Percentiles rank a stretch among this genome's conserved stretches.
These are phyloP conservation scores for Theileria sp. DNA, from an alignment of 169 alveolate species.

Conservation along the genomic window DNA sequence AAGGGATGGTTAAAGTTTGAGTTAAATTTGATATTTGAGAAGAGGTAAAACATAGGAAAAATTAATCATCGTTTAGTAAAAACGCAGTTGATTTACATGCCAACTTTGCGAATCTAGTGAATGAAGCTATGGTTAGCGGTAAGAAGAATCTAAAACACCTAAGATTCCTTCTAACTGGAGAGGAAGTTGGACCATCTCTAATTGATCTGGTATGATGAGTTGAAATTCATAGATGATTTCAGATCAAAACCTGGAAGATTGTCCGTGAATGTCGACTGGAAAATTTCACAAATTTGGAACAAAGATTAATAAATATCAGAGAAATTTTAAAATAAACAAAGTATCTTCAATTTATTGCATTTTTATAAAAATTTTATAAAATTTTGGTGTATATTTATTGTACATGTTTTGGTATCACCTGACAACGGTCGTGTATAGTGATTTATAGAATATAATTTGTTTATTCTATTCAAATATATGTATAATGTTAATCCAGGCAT, in stretches of 20 bases:
- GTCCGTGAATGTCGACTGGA: conserved; percentile 18
- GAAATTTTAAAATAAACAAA: conserved; percentile 1
- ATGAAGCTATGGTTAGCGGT: conserved; percentile 1
- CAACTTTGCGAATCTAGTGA: conserved; percentile 13
- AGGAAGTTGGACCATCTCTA: conserved; percentile 45
- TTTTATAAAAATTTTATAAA: neutral
- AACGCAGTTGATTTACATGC: conserved; percentile 9
- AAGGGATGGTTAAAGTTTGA: conserved; percentile 19
- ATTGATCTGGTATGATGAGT: conserved; percentile 29
- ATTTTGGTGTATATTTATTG: neutral
- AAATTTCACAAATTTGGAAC: conserved; percentile 43
- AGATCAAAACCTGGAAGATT: conserved; percentile 50
- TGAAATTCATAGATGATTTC: neutral
- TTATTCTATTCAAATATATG: neutral
- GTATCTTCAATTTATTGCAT: neutral
- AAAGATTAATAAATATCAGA: conserved; percentile 19
- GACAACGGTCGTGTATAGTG: neutral
- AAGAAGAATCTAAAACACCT: conserved; percentile 22
- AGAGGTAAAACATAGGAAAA: neutral
- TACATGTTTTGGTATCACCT: neutral
- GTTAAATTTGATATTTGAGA: neutral
- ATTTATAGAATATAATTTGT: neutral
- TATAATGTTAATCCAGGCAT: neutral
- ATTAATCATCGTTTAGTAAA: conserved; percentile 1
- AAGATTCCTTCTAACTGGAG: conserved; percentile 58